Evolutionary conservation across 257 asterid genomes (phyloP), one percentile per base, ranked within the genome.

Genomic region (Fraxinus anomala): DNA sequence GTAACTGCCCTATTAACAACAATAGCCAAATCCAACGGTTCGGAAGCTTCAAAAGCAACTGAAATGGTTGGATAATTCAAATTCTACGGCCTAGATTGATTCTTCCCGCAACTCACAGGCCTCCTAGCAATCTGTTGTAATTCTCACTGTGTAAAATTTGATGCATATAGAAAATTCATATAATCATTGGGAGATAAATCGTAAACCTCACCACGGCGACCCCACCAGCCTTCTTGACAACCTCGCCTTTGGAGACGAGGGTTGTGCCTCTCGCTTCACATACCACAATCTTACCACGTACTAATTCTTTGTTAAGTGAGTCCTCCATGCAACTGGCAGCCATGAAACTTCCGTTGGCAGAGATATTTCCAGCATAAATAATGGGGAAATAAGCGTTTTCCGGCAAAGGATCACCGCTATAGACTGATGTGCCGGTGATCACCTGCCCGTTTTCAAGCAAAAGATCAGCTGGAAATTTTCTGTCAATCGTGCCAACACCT

Each of bases 401-500:
- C 0, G 84, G 75, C 7, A 78, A 77, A 21, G 80, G 79, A 11
- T 56, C 36, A 7, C 94, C 91, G 39, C 78, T 76, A 51, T 87
- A 94, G 4, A 94, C 79, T 0, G 97, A 92, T 5, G 88, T 88
- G 14, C 97, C 98, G 13, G 8, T 77, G 6, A 92, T 74, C 14
- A 85, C 85, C 36, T 76, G 77, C 1, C 97, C 96, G 72, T 92
- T 86, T 44, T 51, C 89, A 0, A 94, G 89, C 68, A 89, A 39
- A 0, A 94, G 76, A 79, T 89, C 91, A 1, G 97, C 97, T 0
- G 90, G 92, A 37, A 94, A 94, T 19, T 36, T 87, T n/a, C 98
- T 69, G 61, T 94, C 98, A 0, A 94, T 92, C 0, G 98, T 94
- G 83, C 98, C 83, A 0, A 97, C 98, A 1, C 98, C 98, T 6